Evolutionary conservation across 345 rosid species (phyloP).

Genomic region (Hibiscus syriacus): DNA sequence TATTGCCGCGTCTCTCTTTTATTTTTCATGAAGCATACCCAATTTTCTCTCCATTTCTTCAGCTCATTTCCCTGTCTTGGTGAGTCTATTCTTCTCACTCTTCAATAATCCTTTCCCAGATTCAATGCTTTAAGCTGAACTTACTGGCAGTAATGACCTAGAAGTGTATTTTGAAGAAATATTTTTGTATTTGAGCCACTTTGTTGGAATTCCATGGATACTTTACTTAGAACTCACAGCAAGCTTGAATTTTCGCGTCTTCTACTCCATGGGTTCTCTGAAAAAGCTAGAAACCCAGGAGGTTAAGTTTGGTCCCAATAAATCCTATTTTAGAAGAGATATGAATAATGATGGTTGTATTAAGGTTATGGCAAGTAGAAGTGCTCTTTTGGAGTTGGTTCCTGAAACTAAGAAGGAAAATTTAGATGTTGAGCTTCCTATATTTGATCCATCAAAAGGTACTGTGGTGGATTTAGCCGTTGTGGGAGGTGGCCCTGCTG

Average conservation of each 20-base stretch:
- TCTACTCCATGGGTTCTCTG: slow-evolving; percentile 45
- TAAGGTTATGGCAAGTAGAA: slow-evolving; percentile 35
- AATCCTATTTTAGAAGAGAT: slow-evolving; percentile 11
- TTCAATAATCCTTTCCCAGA: not conserved
- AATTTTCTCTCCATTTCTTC: not conserved
- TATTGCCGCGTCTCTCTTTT: too few relatives aligned
- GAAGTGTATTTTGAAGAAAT: not conserved
- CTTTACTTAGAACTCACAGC: slow-evolving; percentile 62
- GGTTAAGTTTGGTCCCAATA: slow-evolving; percentile 43
- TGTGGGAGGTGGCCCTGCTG: slow-evolving; percentile 98
- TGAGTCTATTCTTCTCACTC: slow-evolving; percentile 12
- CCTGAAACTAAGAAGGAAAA: slow-evolving; percentile 85
- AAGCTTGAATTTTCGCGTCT: slow-evolving; percentile 53
- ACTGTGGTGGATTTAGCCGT: slow-evolving; percentile 73
- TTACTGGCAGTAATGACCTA: not conserved
- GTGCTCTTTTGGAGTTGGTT: slow-evolving; percentile 80
- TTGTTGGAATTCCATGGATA: slow-evolving; percentile 48
- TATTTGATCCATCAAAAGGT: slow-evolving; percentile 58
- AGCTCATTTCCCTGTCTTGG: not conserved
- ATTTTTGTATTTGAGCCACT: not conserved
- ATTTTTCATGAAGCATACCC: not conserved
- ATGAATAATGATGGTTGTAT: slow-evolving; percentile 13
- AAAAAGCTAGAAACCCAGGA: slow-evolving; percentile 38
- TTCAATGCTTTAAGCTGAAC: not conserved
- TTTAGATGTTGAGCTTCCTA: slow-evolving; percentile 84